Conservation (phyloP, 805 yeast genomes). For the Zygosaccharomyces bisporus region DNA sequence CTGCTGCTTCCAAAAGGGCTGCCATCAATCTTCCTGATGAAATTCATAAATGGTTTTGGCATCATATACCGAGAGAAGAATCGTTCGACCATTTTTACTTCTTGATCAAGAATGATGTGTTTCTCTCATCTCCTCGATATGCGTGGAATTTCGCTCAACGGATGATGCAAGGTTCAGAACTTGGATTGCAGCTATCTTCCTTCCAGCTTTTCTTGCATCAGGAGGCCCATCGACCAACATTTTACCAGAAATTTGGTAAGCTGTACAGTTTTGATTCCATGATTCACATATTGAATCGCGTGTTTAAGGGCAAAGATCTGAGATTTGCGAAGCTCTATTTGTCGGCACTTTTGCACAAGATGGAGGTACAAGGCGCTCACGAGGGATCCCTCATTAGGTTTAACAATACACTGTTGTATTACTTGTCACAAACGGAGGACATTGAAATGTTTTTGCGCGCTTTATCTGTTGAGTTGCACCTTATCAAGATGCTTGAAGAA, state of each 20-base stretch:
- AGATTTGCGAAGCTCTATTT: constrained; percentile 22
- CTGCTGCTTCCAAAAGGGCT: constrained; percentile 9
- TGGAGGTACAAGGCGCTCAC: constrained; percentile 9
- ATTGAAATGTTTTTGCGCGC: constrained; percentile 24
- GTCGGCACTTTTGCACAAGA: constrained; percentile 22
- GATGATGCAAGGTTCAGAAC: constrained; percentile 29
- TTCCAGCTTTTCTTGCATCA: constrained; percentile 27
- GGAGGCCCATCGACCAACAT: constrained; percentile 13
- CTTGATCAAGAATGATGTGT: constrained; percentile 25
- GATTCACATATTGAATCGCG: constrained; percentile 15
- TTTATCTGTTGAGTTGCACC: constrained; percentile 13
- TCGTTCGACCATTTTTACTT: constrained; percentile 26
- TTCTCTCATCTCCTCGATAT: constrained; percentile 17
- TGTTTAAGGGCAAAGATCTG: constrained; percentile 20
- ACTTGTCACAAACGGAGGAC: constrained; percentile 20
- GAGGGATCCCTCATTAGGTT: constrained; percentile 20
- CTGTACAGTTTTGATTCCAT: constrained; percentile 26
- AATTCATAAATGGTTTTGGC: constrained; percentile 31
- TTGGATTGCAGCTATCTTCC: constrained; percentile 28
- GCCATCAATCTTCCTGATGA: constrained; percentile 21
- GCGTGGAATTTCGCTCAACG: constrained; percentile 15
- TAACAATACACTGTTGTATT: constrained; percentile 21
- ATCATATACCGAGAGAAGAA: constrained; percentile 16
- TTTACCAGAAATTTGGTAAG: constrained; percentile 20
- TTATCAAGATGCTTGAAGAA: constrained; percentile 8